Percentiles rank a stretch among this genome's conserved stretches.
These are phyloP conservation scores for Aechmea fasciata DNA, from an alignment of 176 grass and related monocot genomes.

Conservation along the genomic window DNA sequence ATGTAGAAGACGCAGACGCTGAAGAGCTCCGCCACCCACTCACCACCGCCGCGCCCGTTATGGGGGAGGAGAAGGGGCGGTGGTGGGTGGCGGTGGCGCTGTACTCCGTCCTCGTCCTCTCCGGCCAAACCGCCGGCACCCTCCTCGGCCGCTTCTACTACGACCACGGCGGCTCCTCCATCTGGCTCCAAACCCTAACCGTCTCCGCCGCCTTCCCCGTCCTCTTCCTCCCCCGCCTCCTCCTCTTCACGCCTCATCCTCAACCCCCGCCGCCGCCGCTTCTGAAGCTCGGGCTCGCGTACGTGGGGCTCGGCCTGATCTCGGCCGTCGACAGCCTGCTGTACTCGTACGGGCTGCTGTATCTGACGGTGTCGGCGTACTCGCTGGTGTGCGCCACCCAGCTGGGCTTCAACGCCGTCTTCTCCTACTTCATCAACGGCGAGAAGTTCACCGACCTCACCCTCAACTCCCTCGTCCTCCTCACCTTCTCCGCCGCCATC, in stretches of 20 bases:
- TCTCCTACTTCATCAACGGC: conserved; percentile 60
- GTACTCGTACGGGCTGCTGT: conserved; percentile 64
- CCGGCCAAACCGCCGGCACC: conserved; percentile 48
- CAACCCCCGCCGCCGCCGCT: conserved; percentile 5
- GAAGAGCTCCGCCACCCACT: background rate
- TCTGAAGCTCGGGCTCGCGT: conserved; percentile 29
- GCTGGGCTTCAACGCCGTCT: conserved; percentile 62
- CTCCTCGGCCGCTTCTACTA: conserved; percentile 92
- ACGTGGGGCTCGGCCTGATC: conserved; percentile 40
- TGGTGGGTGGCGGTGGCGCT: conserved; percentile 55
- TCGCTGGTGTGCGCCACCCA: conserved; percentile 42
- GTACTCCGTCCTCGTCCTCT: conserved; percentile 66
- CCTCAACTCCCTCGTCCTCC: conserved; percentile 56
- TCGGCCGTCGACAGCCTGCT: conserved; percentile 46
- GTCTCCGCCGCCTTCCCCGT: conserved; percentile 67
- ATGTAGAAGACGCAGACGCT: no score
- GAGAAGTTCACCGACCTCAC: conserved; percentile 44
- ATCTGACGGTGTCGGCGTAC: conserved; percentile 56
- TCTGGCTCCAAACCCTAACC: conserved; percentile 76
- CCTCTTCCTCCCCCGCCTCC: conserved; percentile 37
- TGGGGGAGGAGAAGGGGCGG: no score
- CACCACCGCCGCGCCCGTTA: no score
- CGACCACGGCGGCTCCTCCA: conserved; percentile 86
- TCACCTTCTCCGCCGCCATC: conserved; percentile 58
- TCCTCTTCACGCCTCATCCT: conserved; percentile 27